A percentile compares a stretch with the other conserved stretches of the same genome.
phyloP scores from a whole-genome alignment of 345 rosid genomes.

The Gossypioides kirkii region DNA sequence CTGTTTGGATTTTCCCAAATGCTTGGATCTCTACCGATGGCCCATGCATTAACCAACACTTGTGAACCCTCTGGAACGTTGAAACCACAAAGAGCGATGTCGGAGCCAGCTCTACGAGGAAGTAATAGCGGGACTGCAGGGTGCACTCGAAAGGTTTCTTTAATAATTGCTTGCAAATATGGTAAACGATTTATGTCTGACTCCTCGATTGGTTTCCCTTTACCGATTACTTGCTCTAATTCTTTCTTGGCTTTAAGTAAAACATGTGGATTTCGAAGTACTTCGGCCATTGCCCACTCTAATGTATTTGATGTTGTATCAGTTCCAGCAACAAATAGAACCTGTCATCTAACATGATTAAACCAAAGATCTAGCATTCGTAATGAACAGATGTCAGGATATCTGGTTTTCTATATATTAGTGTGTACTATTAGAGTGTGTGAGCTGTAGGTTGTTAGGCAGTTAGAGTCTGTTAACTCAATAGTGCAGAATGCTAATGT shows the following conservation, averaged over 20 bases:
- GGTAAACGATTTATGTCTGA: constrained; percentile 30
- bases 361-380: background rate
- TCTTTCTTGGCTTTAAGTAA: constrained; percentile 31
- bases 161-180: constrained; percentile 40
- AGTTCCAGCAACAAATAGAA: constrained; percentile 40
- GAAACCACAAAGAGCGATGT: constrained; percentile 27
- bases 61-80: constrained; percentile 39
- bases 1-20: constrained; percentile 30
- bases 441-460: too few species aligned
- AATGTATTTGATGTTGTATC: constrained; percentile 49
- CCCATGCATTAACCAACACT: constrained; percentile 47
- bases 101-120: constrained; percentile 36
- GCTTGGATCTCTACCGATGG: constrained; percentile 41
- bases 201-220: constrained; percentile 28
- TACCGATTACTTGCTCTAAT: constrained; percentile 29
- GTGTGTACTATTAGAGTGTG: too few species aligned
- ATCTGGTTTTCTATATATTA: too few species aligned
- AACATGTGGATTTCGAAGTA: constrained; percentile 30
- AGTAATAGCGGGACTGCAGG: constrained; percentile 37
- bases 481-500: too few species aligned
- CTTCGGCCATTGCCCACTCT: constrained; percentile 60
- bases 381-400: too few species aligned
- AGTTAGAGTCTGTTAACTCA: too few species aligned
- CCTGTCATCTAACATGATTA: constrained; percentile 23
- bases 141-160: constrained; percentile 52